These are phyloP conservation scores for Pythium dissotocum DNA, from an alignment of 352 stramenopile genomes.

Conservation along the genomic window DNA sequence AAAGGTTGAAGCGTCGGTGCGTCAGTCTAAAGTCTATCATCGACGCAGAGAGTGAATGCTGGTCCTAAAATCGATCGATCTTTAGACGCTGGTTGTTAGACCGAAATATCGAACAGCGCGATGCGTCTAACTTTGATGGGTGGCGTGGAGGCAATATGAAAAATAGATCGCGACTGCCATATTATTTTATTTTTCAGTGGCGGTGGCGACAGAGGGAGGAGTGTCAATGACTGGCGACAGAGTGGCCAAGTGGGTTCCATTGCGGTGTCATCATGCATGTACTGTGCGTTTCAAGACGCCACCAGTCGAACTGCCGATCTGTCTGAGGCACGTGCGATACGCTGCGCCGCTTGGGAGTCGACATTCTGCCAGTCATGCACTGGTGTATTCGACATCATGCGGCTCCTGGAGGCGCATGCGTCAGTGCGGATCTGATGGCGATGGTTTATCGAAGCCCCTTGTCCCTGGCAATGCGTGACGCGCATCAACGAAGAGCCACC, in stretches of 20 bases:
- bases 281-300: background rate
- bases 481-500: background rate
- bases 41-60: background rate
- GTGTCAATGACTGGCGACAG: background rate
- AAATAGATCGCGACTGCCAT: no score
- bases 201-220: background rate
- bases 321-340: slow-evolving; percentile 6
- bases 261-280: background rate
- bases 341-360: background rate
- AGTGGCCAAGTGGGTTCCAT: background rate
- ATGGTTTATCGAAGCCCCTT: background rate
- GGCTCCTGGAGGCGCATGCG: background rate
- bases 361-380: background rate
- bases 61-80: background rate
- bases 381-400: background rate
- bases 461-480: background rate
- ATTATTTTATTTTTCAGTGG: background rate
- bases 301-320: background rate
- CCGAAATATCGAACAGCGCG: background rate
- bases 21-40: background rate
- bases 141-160: background rate
- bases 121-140: background rate
- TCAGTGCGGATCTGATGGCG: background rate
- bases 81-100: background rate
- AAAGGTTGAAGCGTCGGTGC: slow-evolving; percentile 1